Percentiles rank a stretch among this genome's conserved stretches.
phyloP scores from a whole-genome alignment of 768 basidiomycete species.

The Trametes punicea region DNA sequence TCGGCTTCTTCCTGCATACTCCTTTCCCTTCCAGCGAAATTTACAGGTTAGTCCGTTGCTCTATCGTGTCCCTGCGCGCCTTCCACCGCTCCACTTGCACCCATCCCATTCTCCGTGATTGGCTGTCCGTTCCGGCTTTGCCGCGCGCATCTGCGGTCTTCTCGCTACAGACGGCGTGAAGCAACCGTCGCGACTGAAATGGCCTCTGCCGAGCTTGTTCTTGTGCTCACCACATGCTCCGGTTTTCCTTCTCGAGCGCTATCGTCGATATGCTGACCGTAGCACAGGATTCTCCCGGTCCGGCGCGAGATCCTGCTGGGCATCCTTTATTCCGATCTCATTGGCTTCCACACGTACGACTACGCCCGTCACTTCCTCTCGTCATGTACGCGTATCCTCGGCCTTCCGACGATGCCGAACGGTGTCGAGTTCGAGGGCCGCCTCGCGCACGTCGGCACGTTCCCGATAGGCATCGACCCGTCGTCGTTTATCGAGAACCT shows the following conservation, averaged over 20 bases:
- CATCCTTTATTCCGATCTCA: conserved; percentile 91
- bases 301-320: conserved; percentile 97
- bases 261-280: conserved; percentile 1
- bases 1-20: conserved; percentile 98
- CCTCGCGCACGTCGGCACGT: conserved; percentile 95
- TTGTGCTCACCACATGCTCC: not conserved
- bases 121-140: conserved; percentile 6
- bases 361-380: conserved; percentile 99
- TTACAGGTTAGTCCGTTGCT: conserved; percentile 63
- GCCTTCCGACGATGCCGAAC: conserved; percentile 95
- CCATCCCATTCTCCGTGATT: conserved; percentile 7
- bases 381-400: conserved; percentile 94
- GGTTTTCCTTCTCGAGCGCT: not conserved
- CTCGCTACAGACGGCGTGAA: conserved; percentile 3
- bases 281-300: conserved; percentile 85
- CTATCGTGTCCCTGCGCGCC: conserved; percentile 10
- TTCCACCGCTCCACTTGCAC: conserved; percentile 3
- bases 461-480: conserved; percentile 98
- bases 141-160: conserved; percentile 8
- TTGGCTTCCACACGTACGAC: conserved; percentile 99
- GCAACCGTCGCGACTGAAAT: conserved; percentile 3
- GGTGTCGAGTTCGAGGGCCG: conserved; percentile 96
- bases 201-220: conserved; percentile 10
- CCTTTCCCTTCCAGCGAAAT: conserved; percentile 98
- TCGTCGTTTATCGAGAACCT: conserved; percentile 86